phyloP scores from a whole-genome alignment of 352 stramenopile species.

The Globisporangium solare region DNA sequence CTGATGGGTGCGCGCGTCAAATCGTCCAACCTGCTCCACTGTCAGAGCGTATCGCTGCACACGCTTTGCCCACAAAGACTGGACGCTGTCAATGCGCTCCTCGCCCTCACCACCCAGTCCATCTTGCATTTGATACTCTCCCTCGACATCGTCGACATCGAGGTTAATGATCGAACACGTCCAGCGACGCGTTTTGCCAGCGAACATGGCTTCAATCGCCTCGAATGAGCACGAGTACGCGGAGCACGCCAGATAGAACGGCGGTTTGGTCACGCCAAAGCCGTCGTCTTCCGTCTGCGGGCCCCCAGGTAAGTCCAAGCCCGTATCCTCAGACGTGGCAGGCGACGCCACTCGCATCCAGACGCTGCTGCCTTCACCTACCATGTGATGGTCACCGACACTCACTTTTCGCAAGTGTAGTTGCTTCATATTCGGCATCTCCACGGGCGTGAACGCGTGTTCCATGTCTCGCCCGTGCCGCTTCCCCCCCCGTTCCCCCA shows the following conservation, averaged over 20 bases:
- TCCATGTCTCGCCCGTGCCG: constrained; percentile 43
- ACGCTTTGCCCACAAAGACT: constrained; percentile 13
- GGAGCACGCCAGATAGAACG: constrained; percentile 23
- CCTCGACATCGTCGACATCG: constrained; percentile 50
- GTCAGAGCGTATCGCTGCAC: constrained; percentile 13
- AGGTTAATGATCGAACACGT: constrained; percentile 42
- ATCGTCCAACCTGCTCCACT: constrained; percentile 16
- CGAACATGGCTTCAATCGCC: constrained; percentile 15
- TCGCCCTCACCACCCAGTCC: constrained; percentile 33
- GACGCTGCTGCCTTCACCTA: constrained; percentile 59
- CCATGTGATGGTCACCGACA: constrained; percentile 34
- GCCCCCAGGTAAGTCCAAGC: not conserved
- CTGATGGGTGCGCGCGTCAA: constrained; percentile 13
- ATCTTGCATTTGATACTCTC: constrained; percentile 19
- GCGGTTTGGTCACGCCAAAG: constrained; percentile 4
- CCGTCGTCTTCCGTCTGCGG: not conserved
- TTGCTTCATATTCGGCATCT: constrained; percentile 16
- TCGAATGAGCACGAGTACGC: constrained; percentile 26
- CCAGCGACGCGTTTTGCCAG: constrained; percentile 10
- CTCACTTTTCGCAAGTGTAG: constrained; percentile 11
- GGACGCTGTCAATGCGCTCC: constrained; percentile 1
- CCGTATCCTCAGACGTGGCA: constrained; percentile 4
- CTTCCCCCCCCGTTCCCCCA: constrained; percentile 74
- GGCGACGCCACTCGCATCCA: constrained; percentile 39
- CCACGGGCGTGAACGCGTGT: constrained; percentile 53